Percentiles rank a stretch among this genome's conserved stretches.
These are phyloP conservation scores for Prunus mira DNA, from an alignment of 306 rosid species.

Conservation along the genomic window DNA sequence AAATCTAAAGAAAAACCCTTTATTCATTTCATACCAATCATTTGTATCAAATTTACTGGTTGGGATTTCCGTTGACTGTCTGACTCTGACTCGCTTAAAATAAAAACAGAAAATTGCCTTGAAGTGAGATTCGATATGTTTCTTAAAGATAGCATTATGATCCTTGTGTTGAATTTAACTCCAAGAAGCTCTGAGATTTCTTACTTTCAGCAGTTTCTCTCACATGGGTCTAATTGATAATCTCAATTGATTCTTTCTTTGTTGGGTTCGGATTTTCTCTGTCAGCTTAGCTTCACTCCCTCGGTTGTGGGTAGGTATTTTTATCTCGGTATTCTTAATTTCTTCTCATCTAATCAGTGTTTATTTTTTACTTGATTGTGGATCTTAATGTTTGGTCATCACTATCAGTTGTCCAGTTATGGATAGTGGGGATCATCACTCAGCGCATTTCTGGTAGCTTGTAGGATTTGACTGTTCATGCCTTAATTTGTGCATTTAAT, in stretches of 20 bases:
- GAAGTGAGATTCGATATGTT: conserved; percentile 13
- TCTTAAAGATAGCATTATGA: conserved; percentile 17
- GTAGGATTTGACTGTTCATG: neutral
- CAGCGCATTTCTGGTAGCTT: neutral
- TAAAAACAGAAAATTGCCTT: conserved; percentile 20
- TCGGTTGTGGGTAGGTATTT: conserved; percentile 7
- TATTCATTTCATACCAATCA: neutral
- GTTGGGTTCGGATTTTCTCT: neutral
- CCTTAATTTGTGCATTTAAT: conserved; percentile 24
- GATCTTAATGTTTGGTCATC: conserved; percentile 30
- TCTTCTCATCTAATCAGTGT: neutral
- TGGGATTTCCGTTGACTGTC: conserved; percentile 24
- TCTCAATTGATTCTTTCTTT: neutral
- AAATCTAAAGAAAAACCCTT: neutral
- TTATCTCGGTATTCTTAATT: neutral
- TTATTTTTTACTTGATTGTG: conserved; percentile 12
- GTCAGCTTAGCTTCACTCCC: neutral
- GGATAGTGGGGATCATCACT: too few species aligned
- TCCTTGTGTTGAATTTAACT: conserved; percentile 7
- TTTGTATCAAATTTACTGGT: conserved; percentile 5
- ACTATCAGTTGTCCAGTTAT: neutral
- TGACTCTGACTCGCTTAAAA: conserved; percentile 9
- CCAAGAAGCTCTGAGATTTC: conserved; percentile 7
- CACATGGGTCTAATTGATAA: neutral
- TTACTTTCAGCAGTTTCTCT: conserved; percentile 18